A percentile compares a stretch with the other conserved stretches of the same genome.
phyloP scores from a whole-genome alignment of 2,329 filamentous ascomycete genomes.

The Fusarium anthophilum region DNA sequence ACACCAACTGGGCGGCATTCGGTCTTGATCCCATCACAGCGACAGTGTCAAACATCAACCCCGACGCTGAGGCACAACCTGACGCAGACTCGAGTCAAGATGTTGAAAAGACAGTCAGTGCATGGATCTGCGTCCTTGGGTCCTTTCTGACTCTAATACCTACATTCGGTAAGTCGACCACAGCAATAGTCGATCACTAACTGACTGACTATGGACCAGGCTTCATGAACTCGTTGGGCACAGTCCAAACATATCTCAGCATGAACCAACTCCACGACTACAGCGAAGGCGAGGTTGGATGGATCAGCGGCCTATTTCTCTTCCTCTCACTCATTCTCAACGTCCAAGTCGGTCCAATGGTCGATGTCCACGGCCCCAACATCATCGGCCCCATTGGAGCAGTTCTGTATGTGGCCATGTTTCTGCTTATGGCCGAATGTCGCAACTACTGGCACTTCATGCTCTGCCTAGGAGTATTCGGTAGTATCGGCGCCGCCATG shows the following conservation, averaged over 20 bases:
- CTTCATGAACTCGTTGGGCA: conserved; percentile 59
- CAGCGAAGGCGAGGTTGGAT: conserved; percentile 56
- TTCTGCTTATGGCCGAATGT: conserved; percentile 59
- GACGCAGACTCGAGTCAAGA: conserved; percentile 17
- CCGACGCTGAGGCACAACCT: conserved; percentile 23
- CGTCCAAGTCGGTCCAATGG: conserved; percentile 59
- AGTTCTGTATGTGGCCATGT: conserved; percentile 49
- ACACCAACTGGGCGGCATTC: conserved; percentile 16
- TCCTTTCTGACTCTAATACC: conserved; percentile 36
- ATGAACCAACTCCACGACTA: conserved; percentile 55
- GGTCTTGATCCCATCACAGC: conserved; percentile 30
- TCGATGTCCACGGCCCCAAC: conserved; percentile 58
- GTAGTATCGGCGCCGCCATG: conserved; percentile 53
- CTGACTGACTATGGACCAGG: conserved; percentile 44
- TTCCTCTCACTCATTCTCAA: conserved; percentile 56
- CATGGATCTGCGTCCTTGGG: conserved; percentile 40
- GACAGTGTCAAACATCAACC: conserved; percentile 24
- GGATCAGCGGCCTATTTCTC: conserved; percentile 58
- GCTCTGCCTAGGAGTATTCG: conserved; percentile 53
- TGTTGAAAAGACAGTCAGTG: conserved; percentile 27
- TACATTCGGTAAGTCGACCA: conserved; percentile 32
- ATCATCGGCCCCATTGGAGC: conserved; percentile 51
- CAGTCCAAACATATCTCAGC: conserved; percentile 57
- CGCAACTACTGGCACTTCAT: conserved; percentile 59
- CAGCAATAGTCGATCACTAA: background rate